Base-by-base conservation (phyloP, 164 flowering plant genomes). In the Cinnamomum micranthum region DNA sequence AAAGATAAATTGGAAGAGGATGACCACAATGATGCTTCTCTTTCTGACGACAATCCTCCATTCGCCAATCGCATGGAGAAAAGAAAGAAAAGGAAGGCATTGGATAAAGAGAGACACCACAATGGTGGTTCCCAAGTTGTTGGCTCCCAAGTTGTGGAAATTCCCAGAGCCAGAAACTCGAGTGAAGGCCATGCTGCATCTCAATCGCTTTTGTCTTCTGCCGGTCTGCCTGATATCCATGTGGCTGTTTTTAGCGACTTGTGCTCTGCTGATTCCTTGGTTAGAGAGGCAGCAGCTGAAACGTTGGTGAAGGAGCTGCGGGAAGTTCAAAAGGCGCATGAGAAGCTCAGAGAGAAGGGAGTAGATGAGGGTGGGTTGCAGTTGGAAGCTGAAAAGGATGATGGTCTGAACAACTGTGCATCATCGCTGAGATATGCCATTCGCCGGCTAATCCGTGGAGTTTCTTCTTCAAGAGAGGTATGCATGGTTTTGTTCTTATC, bases 381-480 rank as follows among this genome's bases (percentile, higher is more conserved):
- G 66, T 80, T 93, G 75, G 98, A 93, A 85, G 99, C 97, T 51
- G 90, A 88, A 25, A 93, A 92, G 82, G 92, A 89, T 78, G 99
- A 93, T 79, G 98, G 97, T 4, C 83, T 92, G 81, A 82, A 87
- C 69, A 81, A 89, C 50, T 94, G 97, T 77, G 95, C 93, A 0
- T 90, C 93, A 1, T 86, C 92, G 35, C 51, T 96, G 82, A 87
- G 91, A 80, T 96, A 96, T 84, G 97, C 99, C 24, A 76, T 95
- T 33, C 86, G 97, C 22, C 86, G 99, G 77, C 97, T 96, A 41
- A 85, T 96, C 58, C 97, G 98, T n/a, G 99, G 99, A 23, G 91
- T 88, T 80, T 96, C 98, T 69, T 96, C 99, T 17, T 94, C 99
- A 0, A 89, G 98, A 85, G 95, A 89, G 95, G 99, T 93, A 79